These are phyloP conservation scores for Calcarisporium arbuscula DNA, from an alignment of 2,329 filamentous ascomycete species.

Conservation along the genomic window DNA sequence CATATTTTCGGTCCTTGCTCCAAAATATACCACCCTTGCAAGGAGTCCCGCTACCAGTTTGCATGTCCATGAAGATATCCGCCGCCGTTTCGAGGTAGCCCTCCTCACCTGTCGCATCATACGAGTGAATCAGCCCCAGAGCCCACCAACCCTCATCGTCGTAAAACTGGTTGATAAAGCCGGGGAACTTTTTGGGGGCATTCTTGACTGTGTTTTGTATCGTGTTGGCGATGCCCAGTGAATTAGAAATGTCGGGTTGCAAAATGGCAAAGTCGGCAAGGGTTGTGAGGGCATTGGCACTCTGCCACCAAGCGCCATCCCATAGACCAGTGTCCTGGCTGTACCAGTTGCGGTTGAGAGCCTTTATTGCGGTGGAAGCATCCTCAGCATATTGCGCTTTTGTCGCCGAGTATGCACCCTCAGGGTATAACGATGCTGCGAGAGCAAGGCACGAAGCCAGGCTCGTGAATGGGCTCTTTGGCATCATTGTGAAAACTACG, in stretches of 20 bases:
- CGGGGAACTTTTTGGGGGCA: conserved; percentile 30
- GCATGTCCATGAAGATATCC: conserved; percentile 48
- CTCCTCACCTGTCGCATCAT: conserved; percentile 42
- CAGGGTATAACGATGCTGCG: background rate
- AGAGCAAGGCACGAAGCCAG: conserved; percentile 4
- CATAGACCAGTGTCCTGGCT: conserved; percentile 52
- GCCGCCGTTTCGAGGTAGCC: conserved; percentile 45
- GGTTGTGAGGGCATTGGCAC: conserved; percentile 57
- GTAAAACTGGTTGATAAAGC: conserved; percentile 44
- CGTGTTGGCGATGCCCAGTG: conserved; percentile 27
- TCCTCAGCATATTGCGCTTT: no score
- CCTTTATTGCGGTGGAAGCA: conserved; percentile 28
- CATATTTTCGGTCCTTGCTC: conserved; percentile 41
- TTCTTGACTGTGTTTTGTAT: conserved; percentile 36
- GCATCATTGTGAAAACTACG: conserved; percentile 1
- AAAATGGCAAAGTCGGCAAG: conserved; percentile 45
- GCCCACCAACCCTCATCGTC: conserved; percentile 58
- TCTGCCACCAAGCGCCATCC: conserved; percentile 64
- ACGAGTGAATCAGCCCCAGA: conserved; percentile 48
- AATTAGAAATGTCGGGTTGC: conserved; percentile 21
- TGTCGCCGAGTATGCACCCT: background rate
- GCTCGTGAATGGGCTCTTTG: background rate
- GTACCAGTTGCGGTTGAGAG: conserved; percentile 54
- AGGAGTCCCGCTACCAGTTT: conserved; percentile 34
- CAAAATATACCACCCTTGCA: conserved; percentile 49